Conservation (phyloP, 768 basidiomycete genomes). For the Mycena rebaudengoi region DNA sequence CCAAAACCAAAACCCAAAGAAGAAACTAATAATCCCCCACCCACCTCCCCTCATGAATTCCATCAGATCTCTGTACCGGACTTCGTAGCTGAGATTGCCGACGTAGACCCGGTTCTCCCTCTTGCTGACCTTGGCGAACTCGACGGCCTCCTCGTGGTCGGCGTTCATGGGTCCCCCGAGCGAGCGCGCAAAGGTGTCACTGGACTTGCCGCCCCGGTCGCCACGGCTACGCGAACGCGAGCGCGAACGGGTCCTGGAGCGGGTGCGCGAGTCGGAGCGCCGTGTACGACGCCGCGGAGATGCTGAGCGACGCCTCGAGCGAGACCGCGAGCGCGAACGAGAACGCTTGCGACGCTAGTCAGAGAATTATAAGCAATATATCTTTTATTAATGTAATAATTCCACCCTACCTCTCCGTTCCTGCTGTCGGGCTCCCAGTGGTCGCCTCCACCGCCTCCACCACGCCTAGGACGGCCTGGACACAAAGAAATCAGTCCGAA, state of each 20-base stretch:
- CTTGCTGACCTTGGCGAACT: conserved; percentile 96
- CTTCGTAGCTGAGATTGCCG: conserved; percentile 98
- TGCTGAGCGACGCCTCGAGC: conserved; percentile 15
- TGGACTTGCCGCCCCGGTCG: conserved; percentile 67
- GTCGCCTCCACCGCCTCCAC: conserved; percentile 61
- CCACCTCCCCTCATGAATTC: conserved; percentile 99
- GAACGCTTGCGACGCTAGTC: conserved; percentile 73
- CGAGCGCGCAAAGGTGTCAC: conserved; percentile 78
- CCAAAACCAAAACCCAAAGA: conserved; percentile 32
- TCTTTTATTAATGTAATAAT: too few species aligned
- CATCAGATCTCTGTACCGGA: conserved; percentile 98
- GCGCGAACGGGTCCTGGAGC: conserved; percentile 62
- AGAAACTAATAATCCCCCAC: conserved; percentile 77
- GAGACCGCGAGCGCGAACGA: conserved; percentile 65
- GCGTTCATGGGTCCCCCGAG: conserved; percentile 92
- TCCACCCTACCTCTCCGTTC: conserved; percentile 68
- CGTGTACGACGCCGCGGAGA: conserved; percentile 60
- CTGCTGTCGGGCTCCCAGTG: conserved; percentile 89
- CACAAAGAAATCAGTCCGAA: conserved; percentile 1
- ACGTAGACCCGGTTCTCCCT: conserved; percentile 98
- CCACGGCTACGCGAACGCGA: conserved; percentile 67
- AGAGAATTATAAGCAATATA: conserved; percentile 11
- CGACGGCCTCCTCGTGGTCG: conserved; percentile 91
- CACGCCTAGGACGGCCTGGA: conserved; percentile 51
- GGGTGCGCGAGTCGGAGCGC: conserved; percentile 67